Percentiles rank a stretch among this genome's conserved stretches.
Evolutionary conservation across 2,329 filamentous ascomycete genomes (phyloP).

Genomic region (Periglandula ipomoeae): DNA sequence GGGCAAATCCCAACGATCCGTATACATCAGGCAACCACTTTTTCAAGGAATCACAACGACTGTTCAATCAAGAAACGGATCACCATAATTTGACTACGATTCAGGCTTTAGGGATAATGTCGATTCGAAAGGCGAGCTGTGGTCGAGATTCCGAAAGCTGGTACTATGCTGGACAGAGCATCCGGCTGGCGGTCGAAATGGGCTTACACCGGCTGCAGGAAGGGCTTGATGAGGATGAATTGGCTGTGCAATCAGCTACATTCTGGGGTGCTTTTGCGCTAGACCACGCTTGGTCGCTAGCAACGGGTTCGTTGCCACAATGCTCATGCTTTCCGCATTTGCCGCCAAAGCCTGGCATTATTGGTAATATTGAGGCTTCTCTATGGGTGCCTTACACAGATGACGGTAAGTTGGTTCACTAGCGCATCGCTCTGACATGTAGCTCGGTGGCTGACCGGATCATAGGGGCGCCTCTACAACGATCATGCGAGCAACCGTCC

Average conservation of each 20-base stretch:
- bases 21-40: slow-evolving; percentile 64
- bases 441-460: background rate
- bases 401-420: slow-evolving; percentile 33
- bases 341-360: slow-evolving; percentile 50
- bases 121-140: slow-evolving; percentile 63
- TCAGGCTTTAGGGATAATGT: slow-evolving; percentile 69
- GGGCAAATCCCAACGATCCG: slow-evolving; percentile 51
- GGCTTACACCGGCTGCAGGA: slow-evolving; percentile 50
- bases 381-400: slow-evolving; percentile 51
- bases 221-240: slow-evolving; percentile 42
- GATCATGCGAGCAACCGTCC: slow-evolving; percentile 51
- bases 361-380: slow-evolving; percentile 50
- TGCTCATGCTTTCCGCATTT: slow-evolving; percentile 48
- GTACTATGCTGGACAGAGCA: slow-evolving; percentile 63
- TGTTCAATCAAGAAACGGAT: slow-evolving; percentile 49
- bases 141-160: slow-evolving; percentile 65
- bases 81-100: slow-evolving; percentile 60
- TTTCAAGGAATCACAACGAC: slow-evolving; percentile 57
- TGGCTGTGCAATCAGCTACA: slow-evolving; percentile 49
- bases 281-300: slow-evolving; percentile 58
- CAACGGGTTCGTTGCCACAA: slow-evolving; percentile 51
- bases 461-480: slow-evolving; percentile 41
- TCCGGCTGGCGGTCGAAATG: slow-evolving; percentile 63
- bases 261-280: slow-evolving; percentile 55
- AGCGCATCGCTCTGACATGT: background rate